phyloP scores from a whole-genome alignment of 805 yeast species.

The Debaryomyces prosopidis region DNA sequence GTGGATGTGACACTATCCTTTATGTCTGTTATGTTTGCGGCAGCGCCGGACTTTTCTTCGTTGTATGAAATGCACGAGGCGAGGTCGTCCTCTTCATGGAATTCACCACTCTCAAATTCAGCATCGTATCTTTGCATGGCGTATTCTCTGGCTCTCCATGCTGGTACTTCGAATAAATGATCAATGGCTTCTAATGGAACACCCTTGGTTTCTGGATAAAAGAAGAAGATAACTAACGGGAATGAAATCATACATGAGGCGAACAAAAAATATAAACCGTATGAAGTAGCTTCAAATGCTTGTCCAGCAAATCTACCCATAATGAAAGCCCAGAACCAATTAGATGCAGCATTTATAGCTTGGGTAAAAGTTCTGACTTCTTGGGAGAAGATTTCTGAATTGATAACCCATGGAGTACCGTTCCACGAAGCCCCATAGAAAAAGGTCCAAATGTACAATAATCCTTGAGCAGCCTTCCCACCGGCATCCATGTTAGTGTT shows the following conservation, averaged over 20 bases:
- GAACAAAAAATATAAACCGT: constrained; percentile 47
- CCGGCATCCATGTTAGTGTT: constrained; percentile 26
- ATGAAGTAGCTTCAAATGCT: constrained; percentile 43
- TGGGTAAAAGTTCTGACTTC: constrained; percentile 43
- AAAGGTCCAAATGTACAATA: constrained; percentile 48
- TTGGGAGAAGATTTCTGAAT: constrained; percentile 48
- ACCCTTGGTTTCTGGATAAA: constrained; percentile 41
- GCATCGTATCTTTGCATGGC: constrained; percentile 23
- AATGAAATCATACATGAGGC: constrained; percentile 29
- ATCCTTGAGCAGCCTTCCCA: constrained; percentile 44
- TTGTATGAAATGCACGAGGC: constrained; percentile 4
- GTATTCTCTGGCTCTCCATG: constrained; percentile 31
- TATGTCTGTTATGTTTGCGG: neutral
- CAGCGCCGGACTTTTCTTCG: neutral
- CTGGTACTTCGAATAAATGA: constrained; percentile 31
- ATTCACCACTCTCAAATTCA: constrained; percentile 14
- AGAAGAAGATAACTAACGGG: constrained; percentile 27
- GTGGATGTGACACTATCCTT: neutral
- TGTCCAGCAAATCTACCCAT: constrained; percentile 48
- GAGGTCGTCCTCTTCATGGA: neutral
- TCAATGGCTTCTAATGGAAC: constrained; percentile 37
- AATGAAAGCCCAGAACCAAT: constrained; percentile 53
- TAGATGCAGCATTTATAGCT: constrained; percentile 44
- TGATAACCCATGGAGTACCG: constrained; percentile 49
- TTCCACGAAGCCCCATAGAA: constrained; percentile 46